Evolutionary conservation across 2,329 filamentous ascomycete species (phyloP), one percentile per base, ranked within the genome.

Genomic region (Tolypocladium inflatum): DNA sequence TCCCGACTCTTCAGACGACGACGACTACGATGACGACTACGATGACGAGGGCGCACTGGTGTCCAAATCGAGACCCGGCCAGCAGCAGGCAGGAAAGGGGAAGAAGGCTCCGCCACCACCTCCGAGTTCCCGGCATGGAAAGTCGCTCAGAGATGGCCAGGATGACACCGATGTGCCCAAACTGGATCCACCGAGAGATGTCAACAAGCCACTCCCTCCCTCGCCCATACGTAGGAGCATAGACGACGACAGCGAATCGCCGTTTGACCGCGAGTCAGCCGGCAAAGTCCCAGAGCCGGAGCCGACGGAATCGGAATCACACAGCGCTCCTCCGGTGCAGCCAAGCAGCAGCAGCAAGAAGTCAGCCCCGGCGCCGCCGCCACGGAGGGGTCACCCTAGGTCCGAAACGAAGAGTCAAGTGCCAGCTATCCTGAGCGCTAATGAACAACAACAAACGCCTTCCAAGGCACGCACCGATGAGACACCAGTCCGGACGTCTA

Each of bases 121-220:
- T 26, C 79, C 79, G 13, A 90, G 82, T 67, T 91, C 88, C 55
- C 84, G 89, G 57, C 89, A 92, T 73, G 90, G 90, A 5, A 92
- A 88, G 71, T 79, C 86, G 21, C 88, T 93, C 62, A 84, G 79
- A 63, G 70, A 57, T 21, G 15, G 26, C 4, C 15, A 50, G 17
- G 51, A 59, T n/a, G 41, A 26, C 17, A 6, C 6, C 13, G 42
- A 51, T n/a, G 37, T 15, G 23, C 35, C 23, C 10, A 55, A 33
- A 11, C 19, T n/a, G 9, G 33, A 10, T 13, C 55, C 64, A 21
- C 63, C 65, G 8, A 63, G 67, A 19, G 57, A 62, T 21, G 59
- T 67, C 48, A 68, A 68, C 68, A 88, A 87, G 64, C 83, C 85
- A 4, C 76, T 87, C 15, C 84, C 86, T 2, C 77, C 78, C 1